Evolutionary conservation across 352 stramenopile genomes (phyloP), one percentile per base, ranked within the genome.

Genomic region (Phytophthora pisi): DNA sequence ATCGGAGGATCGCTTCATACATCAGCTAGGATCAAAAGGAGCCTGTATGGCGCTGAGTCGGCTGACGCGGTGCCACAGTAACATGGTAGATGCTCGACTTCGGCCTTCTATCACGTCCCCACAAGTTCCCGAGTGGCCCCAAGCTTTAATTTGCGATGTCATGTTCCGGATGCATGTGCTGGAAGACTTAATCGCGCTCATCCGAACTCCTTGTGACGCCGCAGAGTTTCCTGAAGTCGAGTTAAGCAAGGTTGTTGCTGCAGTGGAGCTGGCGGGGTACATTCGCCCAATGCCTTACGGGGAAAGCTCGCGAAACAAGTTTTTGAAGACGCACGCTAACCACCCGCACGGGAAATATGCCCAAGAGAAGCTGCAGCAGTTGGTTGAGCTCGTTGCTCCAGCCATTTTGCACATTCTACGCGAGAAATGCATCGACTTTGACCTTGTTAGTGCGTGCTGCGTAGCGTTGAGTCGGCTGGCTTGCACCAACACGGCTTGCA

Each of bases 101-200:
- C 61, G 57, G 24, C 78, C 79, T 5, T 85, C 80, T 2, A 58
- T 87, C 18, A 89, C 78, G 11, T 90, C 81, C 2, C 23, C 45
- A 6, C 76, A 72, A 24, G 73, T 93, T 0, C 81, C 82, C 0
- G 68, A 84, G 50, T 73, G 86, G 4, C 78, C 84, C 0, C 86
- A 91, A 49, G 81, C 79, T 0, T 65, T 89, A n/a, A 76, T 92
- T 40, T 89, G 82, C 26, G 82, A 91, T 9, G 79, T 88, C 7
- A 57, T 93, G 24, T 69, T 85, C 1, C 76, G 86, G 2, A 65
- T 92, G 18, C 86, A 95, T 26, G 81, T 77, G 1, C 60, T 95
- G 0, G 81, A 95, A 76, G 86, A 92, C 57, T 64, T 95, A 11
- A 71, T 91, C 31, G 68, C 74, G 8, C 69, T 82, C 1, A 85